Evolutionary conservation across 345 rosid genomes (phyloP).

Genomic region (Hibiscus trionum): DNA sequence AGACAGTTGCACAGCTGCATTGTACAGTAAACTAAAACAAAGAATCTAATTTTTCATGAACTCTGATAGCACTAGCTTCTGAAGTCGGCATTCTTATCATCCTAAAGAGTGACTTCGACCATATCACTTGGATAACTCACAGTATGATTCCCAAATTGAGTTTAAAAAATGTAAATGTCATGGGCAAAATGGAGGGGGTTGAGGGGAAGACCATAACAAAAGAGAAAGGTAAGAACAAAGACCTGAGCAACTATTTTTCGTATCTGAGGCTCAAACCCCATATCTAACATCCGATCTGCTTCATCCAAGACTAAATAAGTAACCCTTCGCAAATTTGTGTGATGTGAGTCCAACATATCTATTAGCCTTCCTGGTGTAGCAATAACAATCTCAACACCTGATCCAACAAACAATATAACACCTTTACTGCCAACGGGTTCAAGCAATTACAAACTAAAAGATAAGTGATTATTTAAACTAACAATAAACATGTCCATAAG

Average conservation of each 20-base stretch:
- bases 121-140: background rate
- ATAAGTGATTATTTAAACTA: constrained; percentile 3
- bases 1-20: background rate
- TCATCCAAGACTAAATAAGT: constrained; percentile 97
- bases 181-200: background rate
- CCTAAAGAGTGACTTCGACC: background rate
- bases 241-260: constrained; percentile 77
- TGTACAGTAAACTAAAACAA: background rate
- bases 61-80: background rate
- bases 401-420: constrained; percentile 4
- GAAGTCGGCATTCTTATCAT: background rate
- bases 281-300: constrained; percentile 98
- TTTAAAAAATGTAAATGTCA: background rate
- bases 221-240: background rate
- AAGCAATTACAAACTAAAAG: constrained; percentile 1
- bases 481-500: constrained; percentile 3
- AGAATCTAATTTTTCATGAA: background rate
- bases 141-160: background rate
- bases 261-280: constrained; percentile 99
- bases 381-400: constrained; percentile 95
- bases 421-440: background rate
- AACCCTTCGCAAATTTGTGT: constrained; percentile 88
- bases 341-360: constrained; percentile 96
- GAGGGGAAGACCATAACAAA: background rate
- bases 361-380: constrained; percentile 99